Percentiles rank a stretch among this genome's conserved stretches.
Evolutionary conservation across 768 basidiomycete species (phyloP).

Genomic region (Punctularia strigosozonata): DNA sequence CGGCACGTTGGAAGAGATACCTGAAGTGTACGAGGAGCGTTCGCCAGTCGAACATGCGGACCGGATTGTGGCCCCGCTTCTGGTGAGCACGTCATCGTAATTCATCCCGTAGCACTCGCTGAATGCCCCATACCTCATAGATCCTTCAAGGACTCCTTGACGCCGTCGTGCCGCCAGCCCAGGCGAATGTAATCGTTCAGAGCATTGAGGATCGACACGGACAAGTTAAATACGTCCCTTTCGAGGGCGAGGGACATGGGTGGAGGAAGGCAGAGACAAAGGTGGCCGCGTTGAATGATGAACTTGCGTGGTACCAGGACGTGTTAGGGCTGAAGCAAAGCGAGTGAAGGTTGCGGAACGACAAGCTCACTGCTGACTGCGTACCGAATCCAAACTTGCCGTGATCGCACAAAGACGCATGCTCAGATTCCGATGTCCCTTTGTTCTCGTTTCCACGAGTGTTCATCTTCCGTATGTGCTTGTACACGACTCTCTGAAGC

Average conservation of each 20-base stretch:
- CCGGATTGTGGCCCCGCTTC: slow-evolving; percentile 47
- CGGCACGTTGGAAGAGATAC: slow-evolving; percentile 37
- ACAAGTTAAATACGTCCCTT: slow-evolving; percentile 44
- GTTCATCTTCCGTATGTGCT: too few species aligned
- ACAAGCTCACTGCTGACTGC: too few species aligned
- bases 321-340: slow-evolving; percentile 19
- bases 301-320: slow-evolving; percentile 42
- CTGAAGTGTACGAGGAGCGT: slow-evolving; percentile 43
- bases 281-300: slow-evolving; percentile 37
- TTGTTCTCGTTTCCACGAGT: too few species aligned
- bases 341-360: too few species aligned
- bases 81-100: slow-evolving; percentile 35
- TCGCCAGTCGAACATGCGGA: slow-evolving; percentile 54
- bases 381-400: too few species aligned
- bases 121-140: slow-evolving; percentile 19
- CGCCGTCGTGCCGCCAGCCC: slow-evolving; percentile 54
- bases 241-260: slow-evolving; percentile 58
- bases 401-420: too few species aligned
- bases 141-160: slow-evolving; percentile 60
- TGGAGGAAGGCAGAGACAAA: slow-evolving; percentile 47
- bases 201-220: slow-evolving; percentile 38
- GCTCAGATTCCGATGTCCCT: too few species aligned
- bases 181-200: slow-evolving; percentile 47
- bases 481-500: too few species aligned
- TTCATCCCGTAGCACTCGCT: not conserved